Evolutionary conservation across 768 basidiomycete species (phyloP), one percentile per base, ranked within the genome.

Genomic region (Sistotremastrum suecicum): DNA sequence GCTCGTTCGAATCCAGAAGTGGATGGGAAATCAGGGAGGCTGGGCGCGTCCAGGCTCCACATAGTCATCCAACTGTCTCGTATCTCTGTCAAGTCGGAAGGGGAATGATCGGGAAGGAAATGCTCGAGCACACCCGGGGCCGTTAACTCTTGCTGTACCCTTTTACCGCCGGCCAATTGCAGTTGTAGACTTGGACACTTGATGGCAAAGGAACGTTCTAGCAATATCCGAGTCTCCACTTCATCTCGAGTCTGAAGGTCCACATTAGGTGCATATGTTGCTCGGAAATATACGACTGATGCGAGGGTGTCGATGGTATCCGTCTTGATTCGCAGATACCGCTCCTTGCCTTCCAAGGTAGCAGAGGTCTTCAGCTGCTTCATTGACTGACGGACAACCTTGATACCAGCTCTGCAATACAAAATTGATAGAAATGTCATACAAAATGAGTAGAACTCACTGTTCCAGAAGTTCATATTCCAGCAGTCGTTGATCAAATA

Each of bases 121-220:
- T 66, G 65, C 53, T 88, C 87, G 20, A 94, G 67, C 5, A 86
- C 63, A 1, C 80, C 80, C 0, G 77, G 75, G 30, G 76, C 72
- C 5, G 81, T 75, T 10, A 99, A 70, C 0, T 83, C 84, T 55
- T 97, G 80, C 60, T 98, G 94, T 0, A 99, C 78, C 58, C 95
- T 95, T 70, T 99, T 99, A 3, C 83, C 80, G 0, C 94, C 94
- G 0, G 92, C 90, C n/a, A 97, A 76, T 52, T 98, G 94, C 9
- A 98, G 71, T 4, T 83, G 78, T 52, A 97, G 76, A 1, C 78
- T 77, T 0, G 94, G 94, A 56, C 94, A 99, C 51, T 97, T 94
- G 67, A 91, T 90, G 0, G 94, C 90, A 43, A 62, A 67, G 5
- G 83, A 85, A 36, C 77, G 70, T 58, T 98, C 92, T 34, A 98